phyloP scores from a whole-genome alignment of 2,329 filamentous ascomycete species.

The Lachnellula subtilissima region DNA sequence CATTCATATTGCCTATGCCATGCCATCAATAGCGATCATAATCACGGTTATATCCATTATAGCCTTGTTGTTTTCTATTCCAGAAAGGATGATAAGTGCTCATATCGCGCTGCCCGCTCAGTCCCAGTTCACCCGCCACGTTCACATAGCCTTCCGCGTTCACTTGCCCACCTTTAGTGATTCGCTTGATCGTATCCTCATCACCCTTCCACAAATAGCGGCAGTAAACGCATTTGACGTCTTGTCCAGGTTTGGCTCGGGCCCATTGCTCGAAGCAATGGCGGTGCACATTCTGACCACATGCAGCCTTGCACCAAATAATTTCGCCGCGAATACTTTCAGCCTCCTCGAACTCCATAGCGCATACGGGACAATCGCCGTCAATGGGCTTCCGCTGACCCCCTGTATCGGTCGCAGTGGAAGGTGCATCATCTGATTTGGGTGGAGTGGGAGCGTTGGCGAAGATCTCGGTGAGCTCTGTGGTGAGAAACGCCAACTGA shows the following conservation, averaged over 20 bases:
- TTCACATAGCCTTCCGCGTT: conserved; percentile 46
- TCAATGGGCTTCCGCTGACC: conserved; percentile 54
- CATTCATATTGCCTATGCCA: background rate
- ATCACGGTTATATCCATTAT: conserved; percentile 6
- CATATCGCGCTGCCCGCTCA: conserved; percentile 47
- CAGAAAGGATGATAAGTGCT: conserved; percentile 26
- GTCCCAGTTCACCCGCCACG: conserved; percentile 55
- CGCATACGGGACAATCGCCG: conserved; percentile 60
- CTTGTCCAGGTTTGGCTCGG: conserved; percentile 36
- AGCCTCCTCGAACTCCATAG: conserved; percentile 46
- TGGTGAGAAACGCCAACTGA: conserved; percentile 54
- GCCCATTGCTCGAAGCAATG: conserved; percentile 53
- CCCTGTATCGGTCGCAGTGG: conserved; percentile 35
- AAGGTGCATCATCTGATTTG: conserved; percentile 32
- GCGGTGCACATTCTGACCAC: conserved; percentile 55
- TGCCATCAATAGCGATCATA: background rate
- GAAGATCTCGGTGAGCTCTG: conserved; percentile 54
- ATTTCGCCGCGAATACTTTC: conserved; percentile 35
- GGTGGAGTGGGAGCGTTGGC: conserved; percentile 46
- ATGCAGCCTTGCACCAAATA: conserved; percentile 55
- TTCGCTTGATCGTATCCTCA: conserved; percentile 36
- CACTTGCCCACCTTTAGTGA: conserved; percentile 41
- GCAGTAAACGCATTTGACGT: conserved; percentile 58
- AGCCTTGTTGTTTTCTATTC: conserved; percentile 10
- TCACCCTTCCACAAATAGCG: conserved; percentile 50